Base-by-base conservation (phyloP, 805 yeast genomes). In the Wickerhamiella hasegawae region DNA sequence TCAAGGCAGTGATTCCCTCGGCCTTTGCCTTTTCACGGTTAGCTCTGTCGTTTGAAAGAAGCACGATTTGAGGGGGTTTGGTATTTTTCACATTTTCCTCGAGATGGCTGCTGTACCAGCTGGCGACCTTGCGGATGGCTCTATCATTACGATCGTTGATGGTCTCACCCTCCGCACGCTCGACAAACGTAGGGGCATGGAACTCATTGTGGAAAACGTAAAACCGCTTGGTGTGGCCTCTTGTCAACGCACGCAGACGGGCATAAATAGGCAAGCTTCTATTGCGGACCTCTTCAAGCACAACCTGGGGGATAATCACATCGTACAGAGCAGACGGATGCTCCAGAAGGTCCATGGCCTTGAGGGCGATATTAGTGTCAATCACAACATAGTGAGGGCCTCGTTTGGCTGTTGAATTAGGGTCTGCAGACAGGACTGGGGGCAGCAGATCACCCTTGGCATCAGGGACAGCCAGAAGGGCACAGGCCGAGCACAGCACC, bases 151-250 rank as follows among this genome's bases (percentile, higher is more conserved):
- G 68, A 55, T 87, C 97, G 51, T 87, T 83, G 43, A 80, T 76
- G 9, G 76, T 51, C 56, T 90, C 96, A 34, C 71, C 69, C 26
- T 62, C 62, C 22, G 58, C 53, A 48, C 96, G 70, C 21, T 62
- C 63, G 4, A 75, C 63, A 53, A 64, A 79, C 0, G 96, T 82
- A 8, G 66, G 70, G 42, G 71, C 69, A 45, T 70, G 70, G 56
- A 84, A 90, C 56, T 87, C 97, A 58, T 90, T 90, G 58, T 90
- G 96, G 57, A 81, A 90, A 2, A 90, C 90, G 25, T 80, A 71
- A 49, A 84, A 82, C 40, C 96, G 65, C 56, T 90, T 90, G 35
- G 75, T 82, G 18, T 54, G 55, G 28, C 62, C 65, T 31, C 70
- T 65, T 21, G 81, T 73, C 15, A 90, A 60, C 2, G 79, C 69